Evolutionary conservation across 495 filamentous ascomycete species (phyloP).

Genomic region (Extremus antarcticus): DNA sequence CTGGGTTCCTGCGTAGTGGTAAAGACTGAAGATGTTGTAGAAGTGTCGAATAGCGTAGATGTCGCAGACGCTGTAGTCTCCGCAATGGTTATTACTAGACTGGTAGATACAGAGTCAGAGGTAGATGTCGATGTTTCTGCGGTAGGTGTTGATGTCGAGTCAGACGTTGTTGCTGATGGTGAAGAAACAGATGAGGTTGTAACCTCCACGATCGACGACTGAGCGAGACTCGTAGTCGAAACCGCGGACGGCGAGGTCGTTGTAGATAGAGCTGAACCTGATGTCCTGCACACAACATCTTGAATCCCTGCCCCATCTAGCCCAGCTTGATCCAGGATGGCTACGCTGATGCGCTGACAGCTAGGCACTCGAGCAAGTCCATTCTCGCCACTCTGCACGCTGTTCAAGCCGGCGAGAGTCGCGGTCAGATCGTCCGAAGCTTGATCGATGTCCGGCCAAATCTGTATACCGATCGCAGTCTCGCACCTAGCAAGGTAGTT

Average conservation of each 20-base stretch:
- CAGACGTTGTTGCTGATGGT: background rate
- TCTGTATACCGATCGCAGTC: conserved; percentile 3
- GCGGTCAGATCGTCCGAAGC: background rate
- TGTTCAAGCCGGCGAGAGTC: background rate
- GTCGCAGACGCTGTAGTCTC: background rate
- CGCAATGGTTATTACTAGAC: background rate
- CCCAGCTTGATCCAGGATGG: background rate
- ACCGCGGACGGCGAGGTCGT: background rate
- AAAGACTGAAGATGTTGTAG: background rate
- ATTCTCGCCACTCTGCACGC: background rate
- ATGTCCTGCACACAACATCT: background rate
- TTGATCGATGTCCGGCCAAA: conserved; percentile 4
- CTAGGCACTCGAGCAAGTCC: background rate
- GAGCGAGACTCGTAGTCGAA: background rate
- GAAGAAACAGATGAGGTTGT: background rate
- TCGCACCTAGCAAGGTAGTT: background rate
- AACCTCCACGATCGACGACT: background rate
- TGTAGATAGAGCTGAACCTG: background rate
- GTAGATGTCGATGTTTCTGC: background rate
- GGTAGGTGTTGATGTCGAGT: background rate
- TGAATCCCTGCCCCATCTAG: conserved; percentile 1
- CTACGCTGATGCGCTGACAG: background rate
- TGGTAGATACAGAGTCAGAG: background rate
- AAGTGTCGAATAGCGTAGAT: background rate
- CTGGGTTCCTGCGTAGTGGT: no score